These are phyloP conservation scores for Saccharomycopsis sp. DNA, from an alignment of 805 yeast genomes.

Conservation along the genomic window DNA sequence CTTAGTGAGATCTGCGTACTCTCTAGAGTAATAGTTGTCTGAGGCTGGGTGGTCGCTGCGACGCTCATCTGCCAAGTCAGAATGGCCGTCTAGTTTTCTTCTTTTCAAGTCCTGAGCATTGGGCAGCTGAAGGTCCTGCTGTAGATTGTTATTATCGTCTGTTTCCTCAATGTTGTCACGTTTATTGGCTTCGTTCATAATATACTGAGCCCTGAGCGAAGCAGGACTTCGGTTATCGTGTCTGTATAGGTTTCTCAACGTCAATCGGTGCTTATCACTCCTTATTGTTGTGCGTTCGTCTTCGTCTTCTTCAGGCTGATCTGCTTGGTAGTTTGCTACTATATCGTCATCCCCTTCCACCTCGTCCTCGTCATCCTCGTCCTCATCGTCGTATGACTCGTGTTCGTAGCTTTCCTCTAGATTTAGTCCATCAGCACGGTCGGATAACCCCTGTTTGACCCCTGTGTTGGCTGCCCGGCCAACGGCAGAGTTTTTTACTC, in stretches of 20 bases:
- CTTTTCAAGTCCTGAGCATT: neutral
- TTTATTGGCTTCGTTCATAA: neutral
- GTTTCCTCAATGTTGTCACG: neutral
- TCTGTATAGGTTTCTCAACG: neutral
- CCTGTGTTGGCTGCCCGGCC: neutral
- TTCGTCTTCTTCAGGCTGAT: constrained; percentile 1
- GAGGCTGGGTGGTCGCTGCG: too few species aligned
- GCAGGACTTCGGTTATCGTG: neutral
- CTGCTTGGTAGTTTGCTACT: neutral
- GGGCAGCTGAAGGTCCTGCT: neutral
- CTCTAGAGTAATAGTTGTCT: neutral
- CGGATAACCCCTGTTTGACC: neutral
- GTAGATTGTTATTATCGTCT: neutral
- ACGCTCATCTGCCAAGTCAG: neutral
- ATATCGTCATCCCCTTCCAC: constrained; percentile 10
- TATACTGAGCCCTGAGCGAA: neutral
- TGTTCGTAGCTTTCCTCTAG: constrained; percentile 22
- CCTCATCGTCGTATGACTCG: constrained; percentile 12
- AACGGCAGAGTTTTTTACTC: neutral
- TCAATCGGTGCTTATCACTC: neutral
- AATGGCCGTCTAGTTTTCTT: neutral
- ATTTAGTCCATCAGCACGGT: constrained; percentile 20
- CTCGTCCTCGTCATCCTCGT: constrained; percentile 24
- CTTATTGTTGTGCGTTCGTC: neutral
- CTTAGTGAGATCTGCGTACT: neutral